A percentile compares a stretch with the other conserved stretches of the same genome.
Conservation (phyloP, 305 asterid genomes). For the Fraxinus albicans region DNA sequence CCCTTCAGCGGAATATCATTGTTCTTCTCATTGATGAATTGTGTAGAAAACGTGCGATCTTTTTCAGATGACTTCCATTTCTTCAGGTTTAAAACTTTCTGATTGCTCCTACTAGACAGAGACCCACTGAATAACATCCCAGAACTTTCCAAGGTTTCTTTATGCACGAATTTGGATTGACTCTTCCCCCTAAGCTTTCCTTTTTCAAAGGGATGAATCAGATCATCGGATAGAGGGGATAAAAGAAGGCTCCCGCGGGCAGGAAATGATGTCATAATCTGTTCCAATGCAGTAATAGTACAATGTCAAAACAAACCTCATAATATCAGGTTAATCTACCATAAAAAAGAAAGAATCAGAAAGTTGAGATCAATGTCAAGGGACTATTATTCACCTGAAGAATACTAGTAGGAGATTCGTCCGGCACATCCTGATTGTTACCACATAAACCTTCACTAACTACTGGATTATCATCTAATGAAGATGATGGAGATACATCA, state of each 20-base stretch:
- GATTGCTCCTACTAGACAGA: slow-evolving; percentile 44
- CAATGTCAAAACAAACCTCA: slow-evolving; percentile 14
- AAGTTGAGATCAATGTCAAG: slow-evolving; percentile 5
- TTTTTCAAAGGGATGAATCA: slow-evolving; percentile 47
- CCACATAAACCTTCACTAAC: slow-evolving; percentile 50
- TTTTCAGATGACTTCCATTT: slow-evolving; percentile 39
- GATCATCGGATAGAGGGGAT: slow-evolving; percentile 82
- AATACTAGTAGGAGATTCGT: slow-evolving; percentile 85
- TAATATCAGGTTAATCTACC: background rate
- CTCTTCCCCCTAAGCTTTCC: slow-evolving; percentile 41
- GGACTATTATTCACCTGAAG: slow-evolving; percentile 63
- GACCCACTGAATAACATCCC: slow-evolving; percentile 45
- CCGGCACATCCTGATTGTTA: slow-evolving; percentile 42
- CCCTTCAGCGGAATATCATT: slow-evolving; percentile 34
- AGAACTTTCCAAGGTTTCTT: slow-evolving; percentile 36
- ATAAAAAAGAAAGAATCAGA: background rate
- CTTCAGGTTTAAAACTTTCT: slow-evolving; percentile 44
- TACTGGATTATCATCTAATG: slow-evolving; percentile 68
- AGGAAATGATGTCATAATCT: slow-evolving; percentile 82
- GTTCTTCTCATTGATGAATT: slow-evolving; percentile 29
- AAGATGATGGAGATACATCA: slow-evolving; percentile 83
- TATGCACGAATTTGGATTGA: slow-evolving; percentile 42
- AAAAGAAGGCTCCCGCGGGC: slow-evolving; percentile 41
- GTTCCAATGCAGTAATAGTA: slow-evolving; percentile 28
- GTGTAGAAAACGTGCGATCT: slow-evolving; percentile 29